Percentiles rank a stretch among this genome's conserved stretches.
These are phyloP conservation scores for Coelastrella sp. DNA, from an alignment of 139 green algal species.

Conservation along the genomic window DNA sequence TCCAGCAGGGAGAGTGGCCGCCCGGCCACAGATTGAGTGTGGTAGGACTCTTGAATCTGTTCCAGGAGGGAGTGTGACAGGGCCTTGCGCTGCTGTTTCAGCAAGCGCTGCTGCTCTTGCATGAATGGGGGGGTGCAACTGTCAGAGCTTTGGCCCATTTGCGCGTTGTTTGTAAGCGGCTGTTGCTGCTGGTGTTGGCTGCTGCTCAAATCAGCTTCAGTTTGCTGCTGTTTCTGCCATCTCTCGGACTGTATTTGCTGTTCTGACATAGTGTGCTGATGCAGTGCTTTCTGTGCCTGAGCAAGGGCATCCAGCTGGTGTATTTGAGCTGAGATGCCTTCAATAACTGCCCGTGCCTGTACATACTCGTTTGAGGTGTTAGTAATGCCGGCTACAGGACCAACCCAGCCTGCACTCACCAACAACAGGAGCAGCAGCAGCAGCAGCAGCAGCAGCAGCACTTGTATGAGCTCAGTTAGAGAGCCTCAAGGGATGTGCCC, in stretches of 20 bases:
- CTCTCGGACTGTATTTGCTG: background rate
- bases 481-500: background rate
- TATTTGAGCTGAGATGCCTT: constrained; percentile 30
- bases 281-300: too few relatives aligned
- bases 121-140: background rate
- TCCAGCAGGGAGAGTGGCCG: constrained; percentile 27
- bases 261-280: background rate
- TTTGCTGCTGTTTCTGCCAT: background rate
- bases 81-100: constrained; percentile 36
- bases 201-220: background rate
- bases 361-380: constrained; percentile 39
- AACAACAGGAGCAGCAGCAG: background rate
- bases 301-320: background rate
- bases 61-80: constrained; percentile 52
- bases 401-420: constrained; percentile 52
- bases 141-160: too few relatives aligned
- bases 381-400: constrained; percentile 49
- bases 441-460: background rate
- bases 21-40: background rate
- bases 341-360: background rate
- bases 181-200: background rate
- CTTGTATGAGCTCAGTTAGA: background rate
- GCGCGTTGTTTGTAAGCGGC: too few relatives aligned
- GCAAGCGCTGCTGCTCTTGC: constrained; percentile 43
- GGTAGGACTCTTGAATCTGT: constrained; percentile 49